These are phyloP conservation scores for Candida tunisiensis DNA, from an alignment of 1,139 yeast genomes.

Conservation along the genomic window DNA sequence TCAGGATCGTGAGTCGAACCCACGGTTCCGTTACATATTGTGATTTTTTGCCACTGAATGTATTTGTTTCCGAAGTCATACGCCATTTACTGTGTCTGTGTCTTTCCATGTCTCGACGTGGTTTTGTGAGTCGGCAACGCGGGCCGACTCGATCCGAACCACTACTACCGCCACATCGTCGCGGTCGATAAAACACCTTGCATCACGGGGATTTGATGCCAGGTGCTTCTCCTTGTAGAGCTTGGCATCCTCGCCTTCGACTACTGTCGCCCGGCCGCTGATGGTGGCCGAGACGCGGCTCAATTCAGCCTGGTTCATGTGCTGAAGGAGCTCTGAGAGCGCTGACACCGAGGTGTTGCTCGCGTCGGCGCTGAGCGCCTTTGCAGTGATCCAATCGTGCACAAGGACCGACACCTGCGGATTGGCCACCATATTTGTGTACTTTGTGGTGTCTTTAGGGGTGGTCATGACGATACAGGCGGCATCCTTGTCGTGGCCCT, in stretches of 20 bases:
- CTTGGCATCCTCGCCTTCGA: constrained; percentile 27
- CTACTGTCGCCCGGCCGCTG: constrained; percentile 48
- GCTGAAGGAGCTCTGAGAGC: constrained; percentile 46
- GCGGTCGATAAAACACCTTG: constrained; percentile 48
- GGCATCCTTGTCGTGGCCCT: constrained; percentile 22
- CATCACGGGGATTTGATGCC: constrained; percentile 38
- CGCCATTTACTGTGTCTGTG: no score
- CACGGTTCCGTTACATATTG: no score
- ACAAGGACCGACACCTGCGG: constrained; percentile 64
- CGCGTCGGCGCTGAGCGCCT: constrained; percentile 21
- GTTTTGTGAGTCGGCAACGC: constrained; percentile 69
- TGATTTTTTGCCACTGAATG: no score
- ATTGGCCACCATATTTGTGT: constrained; percentile 43
- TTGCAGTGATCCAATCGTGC: constrained; percentile 74
- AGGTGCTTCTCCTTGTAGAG: constrained; percentile 42
- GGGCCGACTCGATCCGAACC: constrained; percentile 46
- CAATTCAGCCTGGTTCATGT: constrained; percentile 58
- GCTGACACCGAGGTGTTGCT: constrained; percentile 17
- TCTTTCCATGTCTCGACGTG: constrained; percentile 24
- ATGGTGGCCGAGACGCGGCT: constrained; percentile 68
- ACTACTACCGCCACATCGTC: constrained; percentile 49
- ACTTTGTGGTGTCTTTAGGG: constrained; percentile 52
- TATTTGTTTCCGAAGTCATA: no score
- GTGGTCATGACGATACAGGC: constrained; percentile 52
- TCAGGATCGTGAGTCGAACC: no score